Evolutionary conservation across 805 yeast genomes (phyloP).

Genomic region (Wickerhamomyces pijperi): DNA sequence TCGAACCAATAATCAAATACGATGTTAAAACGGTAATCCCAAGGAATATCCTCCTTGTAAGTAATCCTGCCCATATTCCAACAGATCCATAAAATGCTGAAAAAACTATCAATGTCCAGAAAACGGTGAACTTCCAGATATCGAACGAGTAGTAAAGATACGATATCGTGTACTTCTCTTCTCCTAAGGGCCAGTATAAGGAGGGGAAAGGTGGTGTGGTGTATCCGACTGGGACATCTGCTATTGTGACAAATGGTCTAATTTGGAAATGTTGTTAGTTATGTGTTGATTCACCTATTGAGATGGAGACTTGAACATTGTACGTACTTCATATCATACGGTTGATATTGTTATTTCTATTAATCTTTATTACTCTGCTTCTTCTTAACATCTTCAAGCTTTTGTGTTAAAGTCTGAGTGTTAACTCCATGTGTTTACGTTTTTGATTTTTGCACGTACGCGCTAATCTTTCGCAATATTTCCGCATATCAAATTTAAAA

Average conservation of each 20-base stretch:
- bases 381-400: no score
- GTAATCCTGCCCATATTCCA: slow-evolving; percentile 48
- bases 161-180: slow-evolving; percentile 28
- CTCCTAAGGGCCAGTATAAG: slow-evolving; percentile 54
- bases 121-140: slow-evolving; percentile 73
- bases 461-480: no score
- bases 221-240: slow-evolving; percentile 72
- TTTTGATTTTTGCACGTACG: no score
- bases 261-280: slow-evolving; percentile 2
- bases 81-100: slow-evolving; percentile 51
- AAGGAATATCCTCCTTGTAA: slow-evolving; percentile 30
- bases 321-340: neutral
- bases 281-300: no score
- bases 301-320: no score
- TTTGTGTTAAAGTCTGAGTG: no score
- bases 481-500: no score
- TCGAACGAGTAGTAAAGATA: slow-evolving; percentile 60
- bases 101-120: slow-evolving; percentile 70
- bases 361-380: no score
- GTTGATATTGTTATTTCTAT: no score
- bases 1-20: slow-evolving; percentile 44
- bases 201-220: slow-evolving; percentile 73
- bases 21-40: slow-evolving; percentile 30
- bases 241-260: slow-evolving; percentile 31
- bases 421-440: no score